Conservation (phyloP, 108 stramenopile genomes). For the Craspedostauros australis region DNA sequence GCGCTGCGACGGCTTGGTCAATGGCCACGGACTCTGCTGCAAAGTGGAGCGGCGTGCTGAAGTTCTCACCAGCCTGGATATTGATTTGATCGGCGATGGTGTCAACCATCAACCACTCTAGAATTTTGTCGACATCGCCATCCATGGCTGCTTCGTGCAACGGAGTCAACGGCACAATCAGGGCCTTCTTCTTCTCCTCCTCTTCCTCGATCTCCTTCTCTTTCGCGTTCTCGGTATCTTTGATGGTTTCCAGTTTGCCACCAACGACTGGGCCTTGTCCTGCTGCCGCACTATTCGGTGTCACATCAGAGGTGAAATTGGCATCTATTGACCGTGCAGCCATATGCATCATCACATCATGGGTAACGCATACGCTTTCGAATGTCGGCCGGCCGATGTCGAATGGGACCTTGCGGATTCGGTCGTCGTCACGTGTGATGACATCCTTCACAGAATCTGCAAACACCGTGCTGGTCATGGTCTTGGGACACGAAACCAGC, state of each 20-base stretch:
- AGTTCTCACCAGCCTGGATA: slow-evolving; percentile 38
- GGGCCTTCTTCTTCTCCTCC: slow-evolving; percentile 8
- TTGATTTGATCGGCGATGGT: neutral
- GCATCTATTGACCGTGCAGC: slow-evolving; percentile 16
- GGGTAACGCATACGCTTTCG: slow-evolving; percentile 22
- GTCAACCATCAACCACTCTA: slow-evolving; percentile 26
- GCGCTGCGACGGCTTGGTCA: slow-evolving; percentile 22
- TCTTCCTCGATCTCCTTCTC: neutral
- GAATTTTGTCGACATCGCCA: slow-evolving; percentile 46
- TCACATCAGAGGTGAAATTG: neutral
- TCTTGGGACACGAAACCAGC: slow-evolving; percentile 44
- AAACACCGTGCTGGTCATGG: slow-evolving; percentile 33
- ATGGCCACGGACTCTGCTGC: slow-evolving; percentile 31
- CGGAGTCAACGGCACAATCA: slow-evolving; percentile 34
- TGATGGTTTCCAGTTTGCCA: neutral
- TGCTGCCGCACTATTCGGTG: neutral
- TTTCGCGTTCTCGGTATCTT: neutral
- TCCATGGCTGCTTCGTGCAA: slow-evolving; percentile 53
- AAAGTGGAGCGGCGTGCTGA: slow-evolving; percentile 59
- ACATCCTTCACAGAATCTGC: neutral
- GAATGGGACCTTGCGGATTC: slow-evolving; percentile 70
- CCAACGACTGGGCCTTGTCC: neutral
- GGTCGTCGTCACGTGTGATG: slow-evolving; percentile 17
- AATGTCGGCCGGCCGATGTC: slow-evolving; percentile 71
- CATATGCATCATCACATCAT: slow-evolving; percentile 39